Conservation (phyloP, 306 rosid genomes). For the Crotalaria pallida region DNA sequence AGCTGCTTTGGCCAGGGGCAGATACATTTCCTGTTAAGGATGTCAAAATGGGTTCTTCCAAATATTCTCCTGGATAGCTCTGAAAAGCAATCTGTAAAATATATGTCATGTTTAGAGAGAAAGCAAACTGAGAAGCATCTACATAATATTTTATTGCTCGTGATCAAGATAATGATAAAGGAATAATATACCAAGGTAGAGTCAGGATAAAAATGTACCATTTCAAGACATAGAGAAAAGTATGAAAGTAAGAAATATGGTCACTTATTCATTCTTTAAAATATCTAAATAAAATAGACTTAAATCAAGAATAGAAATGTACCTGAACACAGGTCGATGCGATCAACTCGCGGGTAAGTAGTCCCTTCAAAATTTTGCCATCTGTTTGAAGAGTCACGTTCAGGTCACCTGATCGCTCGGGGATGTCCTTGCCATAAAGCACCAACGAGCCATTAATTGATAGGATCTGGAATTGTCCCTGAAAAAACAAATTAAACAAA, state of each 20-base stretch:
- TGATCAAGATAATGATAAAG: too few species aligned
- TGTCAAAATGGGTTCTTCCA: too few species aligned
- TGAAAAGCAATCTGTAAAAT: conserved; percentile 52
- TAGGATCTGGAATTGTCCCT: conserved; percentile 79
- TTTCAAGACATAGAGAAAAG: too few species aligned
- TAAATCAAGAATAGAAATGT: background rate
- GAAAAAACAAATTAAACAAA: conserved; percentile 11
- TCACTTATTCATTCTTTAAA: too few species aligned
- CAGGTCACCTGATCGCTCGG: conserved; percentile 50
- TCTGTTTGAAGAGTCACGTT: conserved; percentile 68
- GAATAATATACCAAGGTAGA: background rate
- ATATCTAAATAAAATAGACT: background rate
- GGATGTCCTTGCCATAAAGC: conserved; percentile 38
- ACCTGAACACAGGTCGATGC: conserved; percentile 89
- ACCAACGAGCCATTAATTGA: conserved; percentile 62
- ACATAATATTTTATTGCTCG: too few species aligned
- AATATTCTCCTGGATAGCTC: too few species aligned
- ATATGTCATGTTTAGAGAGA: too few species aligned
- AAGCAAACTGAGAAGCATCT: too few species aligned
- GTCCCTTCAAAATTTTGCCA: conserved; percentile 68
- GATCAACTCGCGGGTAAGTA: conserved; percentile 51
- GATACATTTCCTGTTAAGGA: too few species aligned
- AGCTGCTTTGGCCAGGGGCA: too few species aligned
- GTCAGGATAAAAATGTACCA: background rate
- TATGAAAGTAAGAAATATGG: background rate